These are phyloP conservation scores for Ceratocystis harringtonii DNA, from an alignment of 2,329 filamentous ascomycete species.

Conservation along the genomic window DNA sequence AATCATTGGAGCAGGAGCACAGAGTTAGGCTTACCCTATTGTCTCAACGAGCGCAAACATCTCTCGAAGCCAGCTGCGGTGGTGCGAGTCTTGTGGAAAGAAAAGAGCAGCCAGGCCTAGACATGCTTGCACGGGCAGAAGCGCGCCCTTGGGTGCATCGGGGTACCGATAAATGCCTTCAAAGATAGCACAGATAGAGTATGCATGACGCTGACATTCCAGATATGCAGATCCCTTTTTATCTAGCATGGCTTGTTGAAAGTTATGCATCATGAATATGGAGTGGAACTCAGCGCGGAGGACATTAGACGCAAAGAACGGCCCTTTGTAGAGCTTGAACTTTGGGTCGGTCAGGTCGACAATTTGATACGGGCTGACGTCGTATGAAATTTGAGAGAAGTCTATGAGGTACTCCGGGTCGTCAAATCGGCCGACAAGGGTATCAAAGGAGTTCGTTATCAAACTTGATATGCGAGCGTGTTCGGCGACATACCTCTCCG, in stretches of 20 bases:
- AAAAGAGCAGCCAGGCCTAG: conserved; percentile 65
- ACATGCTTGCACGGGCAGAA: conserved; percentile 59
- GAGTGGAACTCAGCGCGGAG: conserved; percentile 64
- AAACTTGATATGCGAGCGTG: conserved; percentile 38
- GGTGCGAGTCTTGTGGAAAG: conserved; percentile 56
- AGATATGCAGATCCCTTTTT: conserved; percentile 35
- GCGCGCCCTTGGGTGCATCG: conserved; percentile 50
- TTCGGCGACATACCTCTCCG: conserved; percentile 49
- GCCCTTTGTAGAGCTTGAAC: conserved; percentile 51
- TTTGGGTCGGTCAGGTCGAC: conserved; percentile 64
- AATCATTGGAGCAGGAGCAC: neutral
- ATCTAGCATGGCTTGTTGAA: conserved; percentile 48
- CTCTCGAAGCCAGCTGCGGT: conserved; percentile 64
- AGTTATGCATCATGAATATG: conserved; percentile 64
- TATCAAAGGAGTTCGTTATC: conserved; percentile 45
- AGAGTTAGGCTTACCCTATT: conserved; percentile 44
- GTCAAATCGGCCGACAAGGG: conserved; percentile 31
- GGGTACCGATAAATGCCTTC: conserved; percentile 64
- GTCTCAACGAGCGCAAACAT: conserved; percentile 68
- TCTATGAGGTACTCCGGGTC: conserved; percentile 46
- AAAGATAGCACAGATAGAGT: conserved; percentile 60
- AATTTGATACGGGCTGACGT: conserved; percentile 8
- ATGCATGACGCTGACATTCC: conserved; percentile 47
- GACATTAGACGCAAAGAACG: conserved; percentile 60
- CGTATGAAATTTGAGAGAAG: conserved; percentile 37